phyloP scores from a whole-genome alignment of 1,284 basidiomycete species.

The Inonotus obliquus region DNA sequence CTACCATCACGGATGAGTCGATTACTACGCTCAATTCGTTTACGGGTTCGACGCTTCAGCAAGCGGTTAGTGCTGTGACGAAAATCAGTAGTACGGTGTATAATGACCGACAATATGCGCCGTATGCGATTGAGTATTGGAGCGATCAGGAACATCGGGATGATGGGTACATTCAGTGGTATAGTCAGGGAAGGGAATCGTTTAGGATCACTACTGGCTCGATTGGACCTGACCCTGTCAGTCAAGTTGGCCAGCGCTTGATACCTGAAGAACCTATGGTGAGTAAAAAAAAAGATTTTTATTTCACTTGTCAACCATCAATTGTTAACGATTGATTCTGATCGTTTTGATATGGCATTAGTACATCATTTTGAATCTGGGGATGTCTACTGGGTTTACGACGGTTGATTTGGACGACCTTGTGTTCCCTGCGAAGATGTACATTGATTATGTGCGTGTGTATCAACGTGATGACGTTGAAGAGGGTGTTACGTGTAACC shows the following conservation, averaged over 20 bases:
- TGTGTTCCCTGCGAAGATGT: conserved; percentile 65
- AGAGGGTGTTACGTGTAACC: conserved; percentile 59
- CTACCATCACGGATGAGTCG: conserved; percentile 49
- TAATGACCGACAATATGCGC: conserved; percentile 43
- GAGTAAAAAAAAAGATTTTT: conserved; percentile 25
- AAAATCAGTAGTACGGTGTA: conserved; percentile 53
- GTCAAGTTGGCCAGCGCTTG: conserved; percentile 54
- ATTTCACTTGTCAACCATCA: not conserved
- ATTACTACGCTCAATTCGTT: conserved; percentile 65
- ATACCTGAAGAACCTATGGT: conserved; percentile 80
- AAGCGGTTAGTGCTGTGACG: conserved; percentile 68
- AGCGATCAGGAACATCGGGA: conserved; percentile 55
- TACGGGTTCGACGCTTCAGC: conserved; percentile 74
- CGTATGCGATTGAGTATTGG: conserved; percentile 75
- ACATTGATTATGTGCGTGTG: conserved; percentile 72
- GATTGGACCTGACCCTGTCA: conserved; percentile 51
- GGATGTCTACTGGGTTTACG: conserved; percentile 69
- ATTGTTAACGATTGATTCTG: no score
- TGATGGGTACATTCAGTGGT: conserved; percentile 75
- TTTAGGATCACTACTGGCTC: conserved; percentile 65
- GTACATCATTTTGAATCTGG: conserved; percentile 74
- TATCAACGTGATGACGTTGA: conserved; percentile 63
- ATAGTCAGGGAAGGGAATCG: conserved; percentile 48
- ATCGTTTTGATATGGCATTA: conserved; percentile 31
- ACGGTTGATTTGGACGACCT: conserved; percentile 60